Base-by-base conservation (phyloP, 106 monocot genomes). In the Allium fistulosum region DNA sequence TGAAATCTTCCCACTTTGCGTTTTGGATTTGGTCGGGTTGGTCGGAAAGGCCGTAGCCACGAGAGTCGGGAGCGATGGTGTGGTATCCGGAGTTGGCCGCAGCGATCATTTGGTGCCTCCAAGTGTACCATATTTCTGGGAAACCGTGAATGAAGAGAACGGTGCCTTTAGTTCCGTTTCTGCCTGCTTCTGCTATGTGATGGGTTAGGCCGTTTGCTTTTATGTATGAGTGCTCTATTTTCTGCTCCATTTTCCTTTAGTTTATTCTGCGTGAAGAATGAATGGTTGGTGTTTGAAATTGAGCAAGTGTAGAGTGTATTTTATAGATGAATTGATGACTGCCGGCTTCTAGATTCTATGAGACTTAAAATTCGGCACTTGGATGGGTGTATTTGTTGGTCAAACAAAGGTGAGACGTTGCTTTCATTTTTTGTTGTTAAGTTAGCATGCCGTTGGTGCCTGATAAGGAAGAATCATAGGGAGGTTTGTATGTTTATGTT, bases 101-200 rank as follows among this genome's bases (percentile, higher is more conserved):
- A 3, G 89, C 85, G 4, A 84, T 12, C 88, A 93, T 87, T 69
- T 94, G 93, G 69, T 94, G 78, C 70, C 81, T 76, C 86, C 93
- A 94, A 0, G 86, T 79, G 81, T 89, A 87, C 93, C 93, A 90
- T 56, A 90, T 84, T 77, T 94, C 93, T 7, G 93, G 93, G 68
- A 93, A 93, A 1, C 88, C 88, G 62, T 88, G 84, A 22, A 88
- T 49, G 77, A 91, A 80, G 46, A 87, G 59, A 37, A 88, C 85
- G 14, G 70, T 71, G 4, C 85, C 92, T 48, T 51, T 11, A 50
- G 78, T 75, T 11, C 77, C 92, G 11, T 72, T 71, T 37, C 1
- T 37, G 45, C 85, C 85, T 47, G 70, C 68, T 46, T 77, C 77
- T 10, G 92, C 88, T 47, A 83, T 70, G 57, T 88, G 92, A 57